Evolutionary conservation across 1,284 basidiomycete genomes (phyloP).

Genomic region (Jaminaea rosea): DNA sequence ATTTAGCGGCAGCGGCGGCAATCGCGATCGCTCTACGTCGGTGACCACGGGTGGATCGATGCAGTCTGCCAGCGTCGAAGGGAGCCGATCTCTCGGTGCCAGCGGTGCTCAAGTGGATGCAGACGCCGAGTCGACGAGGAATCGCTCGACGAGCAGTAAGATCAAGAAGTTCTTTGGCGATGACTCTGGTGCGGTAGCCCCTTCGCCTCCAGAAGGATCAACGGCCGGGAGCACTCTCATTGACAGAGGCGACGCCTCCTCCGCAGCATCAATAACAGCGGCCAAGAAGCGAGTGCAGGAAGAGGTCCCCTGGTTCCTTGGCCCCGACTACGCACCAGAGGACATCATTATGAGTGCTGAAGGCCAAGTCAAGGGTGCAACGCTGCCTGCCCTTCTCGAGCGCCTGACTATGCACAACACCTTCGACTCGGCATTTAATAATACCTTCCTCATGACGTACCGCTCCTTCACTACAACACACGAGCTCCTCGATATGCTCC

Average conservation of each 20-base stretch:
- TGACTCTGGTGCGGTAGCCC: conserved; percentile 48
- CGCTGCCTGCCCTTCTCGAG: conserved; percentile 73
- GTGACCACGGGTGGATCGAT: conserved; percentile 24
- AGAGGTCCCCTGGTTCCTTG: conserved; percentile 66
- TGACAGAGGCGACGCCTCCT: background rate
- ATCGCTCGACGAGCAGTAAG: conserved; percentile 20
- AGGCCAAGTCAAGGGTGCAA: conserved; percentile 67
- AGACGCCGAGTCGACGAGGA: too few species aligned
- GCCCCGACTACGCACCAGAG: conserved; percentile 64
- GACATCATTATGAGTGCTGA: conserved; percentile 74
- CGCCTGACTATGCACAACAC: conserved; percentile 70
- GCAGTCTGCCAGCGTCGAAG: conserved; percentile 11
- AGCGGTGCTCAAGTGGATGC: too few species aligned
- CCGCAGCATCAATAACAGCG: background rate
- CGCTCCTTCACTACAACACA: conserved; percentile 84
- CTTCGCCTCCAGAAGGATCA: background rate
- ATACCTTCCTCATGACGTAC: conserved; percentile 93
- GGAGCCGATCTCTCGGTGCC: too few species aligned
- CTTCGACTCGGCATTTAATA: conserved; percentile 68
- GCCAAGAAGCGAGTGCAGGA: conserved; percentile 8
- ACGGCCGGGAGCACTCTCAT: background rate
- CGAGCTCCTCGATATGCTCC: conserved; percentile 75
- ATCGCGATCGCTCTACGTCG: conserved; percentile 23
- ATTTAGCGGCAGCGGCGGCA: conserved; percentile 10
- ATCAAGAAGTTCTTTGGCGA: conserved; percentile 64